A percentile compares a stretch with the other conserved stretches of the same genome.
Evolutionary conservation across 2,329 filamentous ascomycete genomes (phyloP).

Genomic region (Colletotrichum agaves): DNA sequence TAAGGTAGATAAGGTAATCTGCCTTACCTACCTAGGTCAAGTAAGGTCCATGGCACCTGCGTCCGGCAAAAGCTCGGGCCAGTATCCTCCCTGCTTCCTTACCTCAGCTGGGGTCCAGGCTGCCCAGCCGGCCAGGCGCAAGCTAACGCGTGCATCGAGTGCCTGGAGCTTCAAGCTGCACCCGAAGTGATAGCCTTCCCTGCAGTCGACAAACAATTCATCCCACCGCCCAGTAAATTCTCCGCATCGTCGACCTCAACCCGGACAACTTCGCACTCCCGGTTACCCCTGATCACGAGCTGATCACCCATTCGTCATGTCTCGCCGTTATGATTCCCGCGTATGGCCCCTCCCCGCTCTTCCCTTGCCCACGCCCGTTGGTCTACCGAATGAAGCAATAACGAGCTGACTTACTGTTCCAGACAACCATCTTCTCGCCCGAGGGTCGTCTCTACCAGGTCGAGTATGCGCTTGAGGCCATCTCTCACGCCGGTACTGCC

Average conservation of each 20-base stretch:
- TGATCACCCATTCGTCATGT: slow-evolving; percentile 69
- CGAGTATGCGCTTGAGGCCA: slow-evolving; percentile 98
- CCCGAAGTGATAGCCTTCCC: slow-evolving; percentile 32
- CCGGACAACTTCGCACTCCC: background rate
- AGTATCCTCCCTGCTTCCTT: background rate
- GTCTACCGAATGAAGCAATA: background rate
- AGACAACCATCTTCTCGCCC: slow-evolving; percentile 99
- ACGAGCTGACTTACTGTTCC: slow-evolving; percentile 40
- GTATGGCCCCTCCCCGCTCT: slow-evolving; percentile 63
- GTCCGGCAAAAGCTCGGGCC: slow-evolving; percentile 30
- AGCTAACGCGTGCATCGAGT: slow-evolving; percentile 41
- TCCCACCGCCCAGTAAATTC: slow-evolving; percentile 7
- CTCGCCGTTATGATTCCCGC: slow-evolving; percentile 96
- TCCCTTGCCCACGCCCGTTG: slow-evolving; percentile 37
- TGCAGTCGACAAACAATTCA: slow-evolving; percentile 30
- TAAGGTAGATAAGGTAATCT: background rate
- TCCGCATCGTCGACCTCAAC: slow-evolving; percentile 20
- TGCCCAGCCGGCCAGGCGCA: slow-evolving; percentile 29
- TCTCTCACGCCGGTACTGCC: slow-evolving; percentile 97
- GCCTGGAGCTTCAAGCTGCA: slow-evolving; percentile 40
- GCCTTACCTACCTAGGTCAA: background rate
- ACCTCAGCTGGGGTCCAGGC: slow-evolving; percentile 31
- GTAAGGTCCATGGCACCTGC: background rate
- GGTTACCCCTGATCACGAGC: background rate
- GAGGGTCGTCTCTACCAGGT: slow-evolving; percentile 99